phyloP scores from a whole-genome alignment of 2,329 filamentous ascomycete species.

The Aspergillus jensenii region DNA sequence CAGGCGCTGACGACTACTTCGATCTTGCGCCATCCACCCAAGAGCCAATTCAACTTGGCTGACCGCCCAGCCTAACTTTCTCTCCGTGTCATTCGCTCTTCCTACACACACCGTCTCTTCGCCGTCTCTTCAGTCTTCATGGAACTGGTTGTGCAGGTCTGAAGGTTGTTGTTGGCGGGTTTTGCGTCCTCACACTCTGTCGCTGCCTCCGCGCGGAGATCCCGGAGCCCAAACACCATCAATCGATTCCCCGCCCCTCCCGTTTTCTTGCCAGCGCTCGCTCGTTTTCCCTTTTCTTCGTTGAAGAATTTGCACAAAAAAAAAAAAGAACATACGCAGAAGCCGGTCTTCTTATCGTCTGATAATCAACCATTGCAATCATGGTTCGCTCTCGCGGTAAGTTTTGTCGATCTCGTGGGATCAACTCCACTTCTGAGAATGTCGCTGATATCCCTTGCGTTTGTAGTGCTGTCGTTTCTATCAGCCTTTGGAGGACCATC shows the following conservation, averaged over 20 bases:
- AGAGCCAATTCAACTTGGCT: slow-evolving; percentile 5
- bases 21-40: slow-evolving; percentile 5
- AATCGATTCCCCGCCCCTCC: slow-evolving; percentile 1
- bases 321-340: slow-evolving; percentile 3
- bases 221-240: slow-evolving; percentile 13
- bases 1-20: slow-evolving; percentile 10
- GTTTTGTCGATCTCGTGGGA: slow-evolving; percentile 14
- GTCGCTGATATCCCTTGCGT: slow-evolving; percentile 28
- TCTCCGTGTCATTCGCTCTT: slow-evolving; percentile 8
- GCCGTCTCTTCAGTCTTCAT: slow-evolving; percentile 17
- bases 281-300: slow-evolving; percentile 3
- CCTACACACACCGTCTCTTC: background rate
- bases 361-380: slow-evolving; percentile 12
- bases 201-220: slow-evolving; percentile 19
- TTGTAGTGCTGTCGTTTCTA: slow-evolving; percentile 81
- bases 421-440: background rate
- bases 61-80: background rate
- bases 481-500: slow-evolving; percentile 52
- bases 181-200: slow-evolving; percentile 15
- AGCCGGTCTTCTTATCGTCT: slow-evolving; percentile 19
- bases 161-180: slow-evolving; percentile 14
- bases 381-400: slow-evolving; percentile 43
- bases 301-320: background rate
- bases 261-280: slow-evolving; percentile 1
- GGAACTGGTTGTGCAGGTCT: slow-evolving; percentile 14